These are phyloP conservation scores for Erysimum cheiri DNA, from an alignment of 441 rosid genomes.

Conservation along the genomic window DNA sequence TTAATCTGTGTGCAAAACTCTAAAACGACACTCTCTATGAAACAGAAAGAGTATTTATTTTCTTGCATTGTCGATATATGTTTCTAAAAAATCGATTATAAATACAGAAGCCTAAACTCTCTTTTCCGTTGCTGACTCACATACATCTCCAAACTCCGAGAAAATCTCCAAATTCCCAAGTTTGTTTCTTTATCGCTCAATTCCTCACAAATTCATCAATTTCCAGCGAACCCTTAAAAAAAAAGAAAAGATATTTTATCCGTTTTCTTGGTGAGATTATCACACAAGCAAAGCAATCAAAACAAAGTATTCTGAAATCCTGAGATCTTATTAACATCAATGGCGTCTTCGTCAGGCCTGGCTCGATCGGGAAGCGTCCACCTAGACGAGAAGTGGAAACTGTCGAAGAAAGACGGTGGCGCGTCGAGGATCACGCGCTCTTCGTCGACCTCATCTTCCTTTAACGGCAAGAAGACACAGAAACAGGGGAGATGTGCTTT, in stretches of 20 bases:
- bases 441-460: slow-evolving; percentile 52
- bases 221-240: slow-evolving; percentile 8
- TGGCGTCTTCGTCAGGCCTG: slow-evolving; percentile 44
- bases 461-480: slow-evolving; percentile 37
- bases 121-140: slow-evolving; percentile 36
- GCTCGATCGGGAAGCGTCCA: slow-evolving; percentile 54
- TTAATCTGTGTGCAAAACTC: too few species aligned
- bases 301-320: not conserved
- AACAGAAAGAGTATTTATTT: too few species aligned
- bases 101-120: slow-evolving; percentile 50
- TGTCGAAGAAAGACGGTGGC: slow-evolving; percentile 65
- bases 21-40: too few species aligned
- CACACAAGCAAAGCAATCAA: not conserved
- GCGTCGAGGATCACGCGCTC: slow-evolving; percentile 47
- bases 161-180: slow-evolving; percentile 25
- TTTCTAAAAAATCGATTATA: slow-evolving; percentile 48
- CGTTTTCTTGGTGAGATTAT: not conserved
- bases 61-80: not conserved
- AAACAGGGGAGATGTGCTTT: slow-evolving; percentile 64
- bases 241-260: not conserved
- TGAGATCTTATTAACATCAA: slow-evolving; percentile 29
- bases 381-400: slow-evolving; percentile 78
- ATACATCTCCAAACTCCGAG: slow-evolving; percentile 20
- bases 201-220: slow-evolving; percentile 14
- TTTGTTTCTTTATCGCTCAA: slow-evolving; percentile 14